Evolutionary conservation across 179 eudicot species (phyloP), one percentile per base, ranked within the genome.

Genomic region (Silene vulgaris): DNA sequence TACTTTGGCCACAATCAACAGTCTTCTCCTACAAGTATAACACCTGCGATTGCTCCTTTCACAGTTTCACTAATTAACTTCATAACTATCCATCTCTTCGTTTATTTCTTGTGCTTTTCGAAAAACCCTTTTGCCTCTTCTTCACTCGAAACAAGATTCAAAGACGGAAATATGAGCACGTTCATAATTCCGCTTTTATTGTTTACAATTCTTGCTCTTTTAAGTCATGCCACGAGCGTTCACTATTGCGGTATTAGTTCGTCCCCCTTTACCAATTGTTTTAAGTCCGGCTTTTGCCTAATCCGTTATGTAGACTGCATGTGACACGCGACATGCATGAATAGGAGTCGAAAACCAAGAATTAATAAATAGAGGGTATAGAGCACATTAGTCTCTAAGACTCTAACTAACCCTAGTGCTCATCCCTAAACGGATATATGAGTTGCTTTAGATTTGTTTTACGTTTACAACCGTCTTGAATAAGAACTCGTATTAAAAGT

Each of bases 221-320:
- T 7, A 2, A 56, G 61, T 75, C n/a, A 62, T 2, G 73, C 82
- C 62, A 71, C 35, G 1, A 28, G 54, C 8, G 32, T 80, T 40
- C 79, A 35, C 14, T 80, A 71, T 65, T 80, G 82, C 28, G 76
- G 82, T 80, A 75, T 1, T 19, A 9, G 29, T 70, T 63, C 16
- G 11, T 11, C 9, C 11, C 14, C 20, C 43, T 28, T 3, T 26
- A 5, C 12, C 29, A 43, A 40, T 40, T 7, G 45, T 40, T 40
- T 40, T 40, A 7, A 6, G 8, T 5, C 45, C 9, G 1, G 45
- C 45, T 23, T 23, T 35, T 35, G 7, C 7, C 40, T 35, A 35
- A 35, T 23, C 1, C 26, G 26, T 23, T 23, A 23, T 23, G 26
- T 35, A 35, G 8, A 35, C 7, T 35, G 5, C 40, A 35, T 5